Percentiles rank a stretch among this genome's conserved stretches.
Conservation (phyloP, 345 rosid genomes). For the Turritis glabra region DNA sequence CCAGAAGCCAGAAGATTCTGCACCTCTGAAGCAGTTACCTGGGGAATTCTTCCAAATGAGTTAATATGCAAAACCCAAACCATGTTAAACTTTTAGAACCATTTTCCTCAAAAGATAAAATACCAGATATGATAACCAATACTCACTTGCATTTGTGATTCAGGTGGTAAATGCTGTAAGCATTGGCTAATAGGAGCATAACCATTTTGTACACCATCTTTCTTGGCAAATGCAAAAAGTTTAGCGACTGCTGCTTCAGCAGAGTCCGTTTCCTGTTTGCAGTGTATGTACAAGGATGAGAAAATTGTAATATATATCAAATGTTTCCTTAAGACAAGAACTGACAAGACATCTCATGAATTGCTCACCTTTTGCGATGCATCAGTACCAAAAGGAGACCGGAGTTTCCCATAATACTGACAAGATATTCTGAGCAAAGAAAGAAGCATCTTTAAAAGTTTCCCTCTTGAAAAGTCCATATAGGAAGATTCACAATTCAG, state of each 20-base stretch:
- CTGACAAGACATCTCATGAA: neutral
- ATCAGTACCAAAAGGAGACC: constrained; percentile 88
- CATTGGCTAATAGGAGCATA: constrained; percentile 64
- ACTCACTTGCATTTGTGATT: constrained; percentile 80
- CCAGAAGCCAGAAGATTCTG: constrained; percentile 97
- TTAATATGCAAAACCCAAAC: constrained; percentile 22
- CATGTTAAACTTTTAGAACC: neutral
- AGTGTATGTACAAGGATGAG: constrained; percentile 6
- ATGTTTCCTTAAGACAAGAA: neutral
- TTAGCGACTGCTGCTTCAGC: constrained; percentile 95
- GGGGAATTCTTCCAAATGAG: constrained; percentile 10
- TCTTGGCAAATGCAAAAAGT: constrained; percentile 84
- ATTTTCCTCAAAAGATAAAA: neutral
- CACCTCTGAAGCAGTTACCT: constrained; percentile 94
- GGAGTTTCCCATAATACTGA: constrained; percentile 95
- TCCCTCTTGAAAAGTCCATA: constrained; percentile 62
- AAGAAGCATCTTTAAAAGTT: constrained; percentile 68
- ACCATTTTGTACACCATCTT: constrained; percentile 49
- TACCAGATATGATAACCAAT: constrained; percentile 10
- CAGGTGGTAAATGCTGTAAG: constrained; percentile 83
- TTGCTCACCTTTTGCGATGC: constrained; percentile 55
- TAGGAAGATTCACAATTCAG: constrained; percentile 56
- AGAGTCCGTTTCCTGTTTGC: constrained; percentile 67
- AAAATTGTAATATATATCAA: neutral
- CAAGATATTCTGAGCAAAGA: constrained; percentile 89